Conservation (phyloP, 2,329 filamentous ascomycete species). For the Nigrospora sphaerica region DNA sequence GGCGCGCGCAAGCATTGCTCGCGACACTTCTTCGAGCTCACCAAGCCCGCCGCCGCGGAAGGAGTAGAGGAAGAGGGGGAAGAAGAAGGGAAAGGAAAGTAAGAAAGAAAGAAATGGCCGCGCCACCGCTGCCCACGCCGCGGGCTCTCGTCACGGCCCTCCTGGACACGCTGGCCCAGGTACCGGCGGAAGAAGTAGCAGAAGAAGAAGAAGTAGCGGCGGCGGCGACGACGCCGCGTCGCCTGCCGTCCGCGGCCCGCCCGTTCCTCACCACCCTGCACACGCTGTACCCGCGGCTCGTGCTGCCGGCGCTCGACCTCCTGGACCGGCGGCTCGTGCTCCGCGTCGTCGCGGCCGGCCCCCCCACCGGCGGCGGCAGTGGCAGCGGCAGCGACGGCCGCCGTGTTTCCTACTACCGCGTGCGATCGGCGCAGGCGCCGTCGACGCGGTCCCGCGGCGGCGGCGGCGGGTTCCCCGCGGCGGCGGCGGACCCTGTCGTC, state of each 20-base stretch:
- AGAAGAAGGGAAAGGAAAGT: neutral
- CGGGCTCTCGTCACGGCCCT: slow-evolving; percentile 42
- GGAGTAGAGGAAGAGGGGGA: neutral
- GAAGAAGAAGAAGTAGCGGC: neutral
- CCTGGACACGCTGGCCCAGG: slow-evolving; percentile 31
- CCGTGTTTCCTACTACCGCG: slow-evolving; percentile 45
- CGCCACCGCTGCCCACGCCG: slow-evolving; percentile 24
- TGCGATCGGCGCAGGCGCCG: slow-evolving; percentile 48
- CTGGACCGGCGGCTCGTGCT: slow-evolving; percentile 72
- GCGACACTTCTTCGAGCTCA: no score
- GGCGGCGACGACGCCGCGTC: slow-evolving; percentile 24
- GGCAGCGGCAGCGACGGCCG: slow-evolving; percentile 3
- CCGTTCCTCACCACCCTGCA: slow-evolving; percentile 72
- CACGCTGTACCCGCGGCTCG: slow-evolving; percentile 71
- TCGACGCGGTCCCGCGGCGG: slow-evolving; percentile 18
- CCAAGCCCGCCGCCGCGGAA: neutral
- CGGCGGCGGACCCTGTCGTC: slow-evolving; percentile 11
- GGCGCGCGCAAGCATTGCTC: no score
- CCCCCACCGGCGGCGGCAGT: neutral
- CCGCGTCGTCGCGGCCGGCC: slow-evolving; percentile 31
- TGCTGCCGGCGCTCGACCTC: slow-evolving; percentile 81
- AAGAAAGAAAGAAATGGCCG: neutral
- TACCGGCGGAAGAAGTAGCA: slow-evolving; percentile 12
- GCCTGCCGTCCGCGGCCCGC: slow-evolving; percentile 30
- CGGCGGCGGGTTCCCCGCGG: slow-evolving; percentile 17